phyloP scores from a whole-genome alignment of 768 basidiomycete species.

The Megacollybia marginata region DNA sequence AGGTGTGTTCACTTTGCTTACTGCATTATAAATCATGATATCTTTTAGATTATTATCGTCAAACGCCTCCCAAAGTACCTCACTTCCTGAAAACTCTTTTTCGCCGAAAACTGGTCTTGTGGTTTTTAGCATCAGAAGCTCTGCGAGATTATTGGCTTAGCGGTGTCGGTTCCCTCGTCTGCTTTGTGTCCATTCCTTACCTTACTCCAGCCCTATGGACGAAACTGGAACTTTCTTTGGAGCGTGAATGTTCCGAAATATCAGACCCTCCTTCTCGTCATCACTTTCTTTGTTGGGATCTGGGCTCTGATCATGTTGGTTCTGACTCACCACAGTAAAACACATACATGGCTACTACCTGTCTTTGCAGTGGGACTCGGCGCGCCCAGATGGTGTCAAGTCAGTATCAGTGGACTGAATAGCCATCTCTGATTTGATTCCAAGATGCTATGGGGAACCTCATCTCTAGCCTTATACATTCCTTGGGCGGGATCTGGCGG shows the following conservation, averaged over 20 bases:
- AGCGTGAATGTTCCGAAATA: conserved; percentile 73
- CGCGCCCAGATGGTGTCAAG: conserved; percentile 93
- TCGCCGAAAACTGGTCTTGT: conserved; percentile 84
- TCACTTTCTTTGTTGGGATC: conserved; percentile 79
- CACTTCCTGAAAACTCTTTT: conserved; percentile 87
- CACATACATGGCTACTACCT: conserved; percentile 91
- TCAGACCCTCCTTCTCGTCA: conserved; percentile 74
- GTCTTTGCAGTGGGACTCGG: conserved; percentile 95
- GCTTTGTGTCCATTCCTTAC: background rate
- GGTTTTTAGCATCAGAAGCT: conserved; percentile 91
- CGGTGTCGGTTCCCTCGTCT: conserved; percentile 45
- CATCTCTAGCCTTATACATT: conserved; percentile 85
- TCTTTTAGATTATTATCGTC: conserved; percentile 70
- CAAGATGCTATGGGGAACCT: conserved; percentile 92
- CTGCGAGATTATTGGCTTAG: conserved; percentile 91
- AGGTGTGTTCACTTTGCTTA: conserved; percentile 34
- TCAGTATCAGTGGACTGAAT: conserved; percentile 15
- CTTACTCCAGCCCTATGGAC: conserved; percentile 68
- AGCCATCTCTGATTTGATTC: conserved; percentile 2
- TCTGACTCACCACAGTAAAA: conserved; percentile 83
- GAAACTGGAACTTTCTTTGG: conserved; percentile 96
- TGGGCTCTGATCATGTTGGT: conserved; percentile 73
- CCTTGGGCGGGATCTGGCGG: conserved; percentile 87
- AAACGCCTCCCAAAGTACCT: conserved; percentile 92
- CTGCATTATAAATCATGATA: background rate